phyloP scores from a whole-genome alignment of 2,329 filamentous ascomycete genomes.

The Botrytis aclada region DNA sequence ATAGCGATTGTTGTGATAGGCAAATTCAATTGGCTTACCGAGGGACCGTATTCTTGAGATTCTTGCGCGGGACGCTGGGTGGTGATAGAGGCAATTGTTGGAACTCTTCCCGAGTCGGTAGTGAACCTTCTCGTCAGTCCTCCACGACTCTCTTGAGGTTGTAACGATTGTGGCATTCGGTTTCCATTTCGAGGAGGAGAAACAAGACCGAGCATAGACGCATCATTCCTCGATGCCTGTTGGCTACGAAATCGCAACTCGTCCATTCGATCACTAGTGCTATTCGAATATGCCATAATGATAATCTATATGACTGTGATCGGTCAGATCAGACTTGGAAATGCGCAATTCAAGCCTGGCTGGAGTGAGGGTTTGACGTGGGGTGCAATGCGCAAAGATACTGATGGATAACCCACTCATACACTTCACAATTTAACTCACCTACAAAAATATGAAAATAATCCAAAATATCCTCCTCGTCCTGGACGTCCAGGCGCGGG shows the following conservation, averaged over 20 bases:
- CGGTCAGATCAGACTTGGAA: conserved; percentile 32
- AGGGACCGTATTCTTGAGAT: conserved; percentile 36
- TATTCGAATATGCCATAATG: conserved; percentile 63
- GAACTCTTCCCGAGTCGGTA: conserved; percentile 81
- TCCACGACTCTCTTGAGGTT: conserved; percentile 66
- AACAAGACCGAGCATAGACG: conserved; percentile 69
- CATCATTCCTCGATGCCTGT: conserved; percentile 74
- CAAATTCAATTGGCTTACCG: conserved; percentile 34
- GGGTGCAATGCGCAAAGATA: conserved; percentile 23
- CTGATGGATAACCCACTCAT: not conserved
- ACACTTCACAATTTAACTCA: conserved; percentile 4
- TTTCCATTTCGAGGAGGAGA: conserved; percentile 72
- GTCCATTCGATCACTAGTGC: conserved; percentile 67
- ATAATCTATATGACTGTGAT: conserved; percentile 31
- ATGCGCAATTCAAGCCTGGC: conserved; percentile 20
- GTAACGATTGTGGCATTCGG: conserved; percentile 56
- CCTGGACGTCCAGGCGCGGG: conserved; percentile 21
- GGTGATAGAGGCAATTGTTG: conserved; percentile 57
- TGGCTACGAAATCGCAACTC: conserved; percentile 76
- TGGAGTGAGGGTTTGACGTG: conserved; percentile 26
- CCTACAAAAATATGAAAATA: conserved; percentile 21
- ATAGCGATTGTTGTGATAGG: conserved; percentile 25
- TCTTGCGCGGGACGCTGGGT: conserved; percentile 34
- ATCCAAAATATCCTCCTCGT: conserved; percentile 20
- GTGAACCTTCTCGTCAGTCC: conserved; percentile 90